A percentile compares a stretch with the other conserved stretches of the same genome.
phyloP scores from a whole-genome alignment of 2,329 filamentous ascomycete species.

The Epichloe festucae region DNA sequence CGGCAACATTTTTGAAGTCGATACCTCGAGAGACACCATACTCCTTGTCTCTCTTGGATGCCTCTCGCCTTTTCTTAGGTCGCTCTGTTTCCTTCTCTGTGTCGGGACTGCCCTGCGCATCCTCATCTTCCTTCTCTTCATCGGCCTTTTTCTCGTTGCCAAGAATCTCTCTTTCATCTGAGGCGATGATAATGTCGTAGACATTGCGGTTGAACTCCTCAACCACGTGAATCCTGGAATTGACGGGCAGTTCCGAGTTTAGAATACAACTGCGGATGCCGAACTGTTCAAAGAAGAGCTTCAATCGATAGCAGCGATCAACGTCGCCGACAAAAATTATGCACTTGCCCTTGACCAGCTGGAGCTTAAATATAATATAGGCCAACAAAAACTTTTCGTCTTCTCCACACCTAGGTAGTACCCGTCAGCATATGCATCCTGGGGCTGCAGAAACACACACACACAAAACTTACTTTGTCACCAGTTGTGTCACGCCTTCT shows the following conservation, averaged over 20 bases:
- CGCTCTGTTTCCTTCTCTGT: slow-evolving; percentile 15
- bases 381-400: slow-evolving; percentile 91
- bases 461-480: slow-evolving; percentile 50
- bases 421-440: slow-evolving; percentile 6
- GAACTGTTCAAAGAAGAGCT: slow-evolving; percentile 94
- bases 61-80: slow-evolving; percentile 26
- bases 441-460: background rate
- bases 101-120: slow-evolving; percentile 21
- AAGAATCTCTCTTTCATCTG: slow-evolving; percentile 78
- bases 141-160: slow-evolving; percentile 44
- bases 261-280: slow-evolving; percentile 86
- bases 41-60: slow-evolving; percentile 60
- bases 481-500: slow-evolving; percentile 71
- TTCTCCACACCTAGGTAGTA: slow-evolving; percentile 56
- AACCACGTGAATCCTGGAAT: slow-evolving; percentile 85
- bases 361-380: slow-evolving; percentile 91
- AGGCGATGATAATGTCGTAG: slow-evolving; percentile 96
- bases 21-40: slow-evolving; percentile 90
- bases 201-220: slow-evolving; percentile 95
- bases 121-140: slow-evolving; percentile 27
- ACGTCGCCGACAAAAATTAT: slow-evolving; percentile 64
- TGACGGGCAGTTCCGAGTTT: slow-evolving; percentile 89
- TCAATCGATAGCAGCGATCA: slow-evolving; percentile 78
- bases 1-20: slow-evolving; percentile 90
- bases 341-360: slow-evolving; percentile 85